These are phyloP conservation scores for Solanum paucissectum DNA, from an alignment of 257 asterid species.

Conservation along the genomic window DNA sequence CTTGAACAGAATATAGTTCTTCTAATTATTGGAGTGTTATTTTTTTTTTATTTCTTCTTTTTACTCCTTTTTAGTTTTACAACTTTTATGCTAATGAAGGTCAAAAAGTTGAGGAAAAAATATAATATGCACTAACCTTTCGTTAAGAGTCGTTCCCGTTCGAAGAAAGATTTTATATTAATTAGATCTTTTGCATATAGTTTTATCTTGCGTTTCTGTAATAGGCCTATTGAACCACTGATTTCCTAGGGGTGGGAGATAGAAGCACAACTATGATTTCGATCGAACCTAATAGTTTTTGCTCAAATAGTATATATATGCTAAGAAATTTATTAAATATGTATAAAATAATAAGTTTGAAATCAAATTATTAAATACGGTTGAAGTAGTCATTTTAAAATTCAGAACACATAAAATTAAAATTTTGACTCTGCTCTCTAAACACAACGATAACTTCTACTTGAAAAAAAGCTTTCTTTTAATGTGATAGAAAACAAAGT, in stretches of 20 bases:
- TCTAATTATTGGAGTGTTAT: background rate
- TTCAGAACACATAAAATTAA: rapidly evolving
- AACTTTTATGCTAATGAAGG: background rate
- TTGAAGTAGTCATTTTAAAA: no score
- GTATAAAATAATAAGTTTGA: no score
- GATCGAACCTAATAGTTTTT: rapidly evolving
- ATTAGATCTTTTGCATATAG: no score
- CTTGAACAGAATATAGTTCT: background rate
- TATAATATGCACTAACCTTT: background rate
- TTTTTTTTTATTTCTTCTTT: background rate
- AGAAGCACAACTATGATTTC: background rate
- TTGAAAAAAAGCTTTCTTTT: background rate
- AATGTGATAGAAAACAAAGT: background rate
- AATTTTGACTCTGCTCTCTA: rapidly evolving
- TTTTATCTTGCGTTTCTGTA: background rate
- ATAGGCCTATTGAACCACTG: background rate
- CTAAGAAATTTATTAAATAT: no score
- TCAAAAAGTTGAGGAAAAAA: background rate
- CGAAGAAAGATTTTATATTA: no score
- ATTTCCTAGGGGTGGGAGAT: background rate
- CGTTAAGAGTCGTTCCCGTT: background rate
- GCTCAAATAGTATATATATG: background rate
- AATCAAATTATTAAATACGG: rapidly evolving
- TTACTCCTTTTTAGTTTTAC: background rate
- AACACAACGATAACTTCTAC: background rate